Evolutionary conservation across 1,284 basidiomycete genomes (phyloP).

Genomic region (Cryptococcus neoformans): DNA sequence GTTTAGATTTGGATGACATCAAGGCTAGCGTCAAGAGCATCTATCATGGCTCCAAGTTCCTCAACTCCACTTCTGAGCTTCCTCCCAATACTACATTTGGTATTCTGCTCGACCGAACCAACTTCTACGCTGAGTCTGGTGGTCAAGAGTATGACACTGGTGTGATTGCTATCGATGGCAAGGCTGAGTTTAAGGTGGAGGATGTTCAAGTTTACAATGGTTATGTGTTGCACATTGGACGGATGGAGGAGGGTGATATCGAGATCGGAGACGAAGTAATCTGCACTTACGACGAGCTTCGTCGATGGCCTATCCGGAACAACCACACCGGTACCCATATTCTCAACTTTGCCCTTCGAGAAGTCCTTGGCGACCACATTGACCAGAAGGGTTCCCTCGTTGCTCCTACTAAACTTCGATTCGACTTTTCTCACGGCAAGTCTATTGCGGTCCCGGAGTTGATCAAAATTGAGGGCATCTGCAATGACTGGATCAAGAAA

Average conservation of each 20-base stretch:
- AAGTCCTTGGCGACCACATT: slow-evolving; percentile 92
- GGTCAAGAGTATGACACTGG: slow-evolving; percentile 98
- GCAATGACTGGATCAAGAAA: slow-evolving; percentile 82
- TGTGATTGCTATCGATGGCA: slow-evolving; percentile 86
- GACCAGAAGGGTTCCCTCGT: slow-evolving; percentile 99
- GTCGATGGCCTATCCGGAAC: slow-evolving; percentile 91
- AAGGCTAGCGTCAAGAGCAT: slow-evolving; percentile 77
- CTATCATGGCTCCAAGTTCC: slow-evolving; percentile 78
- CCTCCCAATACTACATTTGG: slow-evolving; percentile 68
- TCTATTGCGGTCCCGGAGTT: slow-evolving; percentile 74
- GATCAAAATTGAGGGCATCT: slow-evolving; percentile 76
- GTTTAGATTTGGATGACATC: slow-evolving; percentile 68
- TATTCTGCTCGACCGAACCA: slow-evolving; percentile 87
- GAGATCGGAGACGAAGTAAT: slow-evolving; percentile 66
- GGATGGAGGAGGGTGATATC: slow-evolving; percentile 71
- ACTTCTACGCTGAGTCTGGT: slow-evolving; percentile 96
- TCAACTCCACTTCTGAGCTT: slow-evolving; percentile 63
- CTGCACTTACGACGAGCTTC: slow-evolving; percentile 77
- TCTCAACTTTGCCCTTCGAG: slow-evolving; percentile 89
- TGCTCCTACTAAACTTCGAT: slow-evolving; percentile 90
- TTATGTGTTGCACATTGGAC: slow-evolving; percentile 86
- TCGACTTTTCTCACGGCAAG: slow-evolving; percentile 97
- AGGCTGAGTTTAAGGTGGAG: slow-evolving; percentile 87
- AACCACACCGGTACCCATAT: slow-evolving; percentile 99
- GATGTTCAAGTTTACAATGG: slow-evolving; percentile 87